Percentiles rank a stretch among this genome's conserved stretches.
Evolutionary conservation across 2,329 filamentous ascomycete species (phyloP).

Genomic region (Peltaster fructicola): DNA sequence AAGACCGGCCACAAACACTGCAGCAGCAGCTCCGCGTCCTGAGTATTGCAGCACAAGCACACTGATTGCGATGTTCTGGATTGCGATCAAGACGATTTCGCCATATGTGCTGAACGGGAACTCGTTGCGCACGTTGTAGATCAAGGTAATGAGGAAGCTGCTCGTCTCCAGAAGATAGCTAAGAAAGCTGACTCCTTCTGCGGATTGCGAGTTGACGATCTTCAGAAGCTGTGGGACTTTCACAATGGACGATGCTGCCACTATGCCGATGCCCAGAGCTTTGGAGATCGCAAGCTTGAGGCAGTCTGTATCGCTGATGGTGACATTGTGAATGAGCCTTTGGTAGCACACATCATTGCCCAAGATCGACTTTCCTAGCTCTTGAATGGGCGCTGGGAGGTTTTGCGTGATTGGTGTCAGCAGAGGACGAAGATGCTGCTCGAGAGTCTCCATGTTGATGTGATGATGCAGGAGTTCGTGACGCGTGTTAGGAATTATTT

Average conservation of each 20-base stretch:
- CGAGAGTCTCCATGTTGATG: conserved; percentile 26
- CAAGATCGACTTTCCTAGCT: conserved; percentile 62
- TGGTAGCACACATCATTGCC: conserved; percentile 66
- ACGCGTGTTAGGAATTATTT: too few species aligned
- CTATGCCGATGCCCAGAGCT: conserved; percentile 81
- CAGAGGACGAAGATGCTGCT: conserved; percentile 24
- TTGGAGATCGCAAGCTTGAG: conserved; percentile 84
- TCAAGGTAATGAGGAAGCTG: conserved; percentile 72
- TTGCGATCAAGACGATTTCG: conserved; percentile 80
- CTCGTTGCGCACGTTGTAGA: conserved; percentile 78
- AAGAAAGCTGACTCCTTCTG: conserved; percentile 71
- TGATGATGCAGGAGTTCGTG: too few species aligned
- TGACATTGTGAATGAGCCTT: conserved; percentile 67
- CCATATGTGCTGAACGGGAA: conserved; percentile 96
- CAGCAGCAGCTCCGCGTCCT: conserved; percentile 49
- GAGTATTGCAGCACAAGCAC: conserved; percentile 73
- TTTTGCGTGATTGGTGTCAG: conserved; percentile 29
- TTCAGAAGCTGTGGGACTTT: conserved; percentile 97
- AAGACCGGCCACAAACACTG: conserved; percentile 60
- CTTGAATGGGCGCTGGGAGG: conserved; percentile 51
- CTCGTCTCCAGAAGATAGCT: conserved; percentile 84
- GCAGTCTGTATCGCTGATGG: conserved; percentile 59
- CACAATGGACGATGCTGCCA: conserved; percentile 75
- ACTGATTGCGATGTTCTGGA: conserved; percentile 81
- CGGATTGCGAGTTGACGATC: conserved; percentile 62